Evolutionary conservation across 306 rosid genomes (phyloP), one percentile per base, ranked within the genome.

Genomic region (Quercus bicolor): DNA sequence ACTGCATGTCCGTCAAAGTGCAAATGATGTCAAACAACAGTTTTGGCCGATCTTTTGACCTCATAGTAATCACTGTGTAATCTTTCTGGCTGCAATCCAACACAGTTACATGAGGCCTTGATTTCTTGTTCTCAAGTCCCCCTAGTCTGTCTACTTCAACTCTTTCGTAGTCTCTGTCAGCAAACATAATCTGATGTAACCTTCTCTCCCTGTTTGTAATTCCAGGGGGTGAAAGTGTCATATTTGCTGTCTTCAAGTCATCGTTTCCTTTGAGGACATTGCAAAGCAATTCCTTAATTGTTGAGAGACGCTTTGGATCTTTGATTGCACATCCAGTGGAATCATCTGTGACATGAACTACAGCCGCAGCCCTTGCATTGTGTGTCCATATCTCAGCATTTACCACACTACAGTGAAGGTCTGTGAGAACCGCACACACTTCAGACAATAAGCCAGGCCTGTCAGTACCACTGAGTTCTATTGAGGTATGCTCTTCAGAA

Each of bases 351-450:
- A 95, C 98, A 37, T 93, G 92, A 72, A 90, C 94, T 53, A 95
- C 94, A 64, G 98, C 99, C 10, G 98, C 99, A 79, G 98, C 97
- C 75, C 98, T 84, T 16, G 87, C 79, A 77, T 93, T 95, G 79
- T 93, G 99, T n/a, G 99, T 95, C 99, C 99, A 95, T 77, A 95
- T 85, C 86, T 91, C 99, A 18, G 98, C 97, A 73, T 82, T 95
- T 68, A 89, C 96, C 59, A 95, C 96, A 78, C 85, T 93, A 62
- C 98, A 95, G 79, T 78, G 92, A 80, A 95, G 98, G 84, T 91
- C 94, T 21, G 96, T 68, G 13, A 95, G 99, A 85, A 95, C 96
- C 0, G 99, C 99, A 85, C 94, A 93, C 29, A 95, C 87, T 89
- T 93, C 99, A 28, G 99, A 95, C 77, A 95, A 88, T 79, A 95